These are phyloP conservation scores for Rhododendron kiyosumense DNA, from an alignment of 148 eudicot genomes.

Conservation along the genomic window DNA sequence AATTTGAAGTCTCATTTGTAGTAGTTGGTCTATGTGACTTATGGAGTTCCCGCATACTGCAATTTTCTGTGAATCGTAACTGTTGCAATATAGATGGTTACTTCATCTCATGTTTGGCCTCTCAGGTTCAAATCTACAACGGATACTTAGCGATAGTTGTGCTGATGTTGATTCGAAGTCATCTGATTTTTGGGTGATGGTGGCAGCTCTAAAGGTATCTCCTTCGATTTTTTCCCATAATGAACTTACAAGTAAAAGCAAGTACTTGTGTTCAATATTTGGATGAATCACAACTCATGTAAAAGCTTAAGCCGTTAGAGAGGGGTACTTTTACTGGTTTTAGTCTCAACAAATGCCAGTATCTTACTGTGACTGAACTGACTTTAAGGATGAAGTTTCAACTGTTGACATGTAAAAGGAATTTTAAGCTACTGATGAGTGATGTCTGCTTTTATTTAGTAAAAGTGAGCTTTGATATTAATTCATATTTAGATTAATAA, in stretches of 20 bases:
- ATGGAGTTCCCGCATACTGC: background rate
- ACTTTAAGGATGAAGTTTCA: background rate
- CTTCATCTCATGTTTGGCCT: constrained; percentile 7
- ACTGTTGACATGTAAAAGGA: background rate
- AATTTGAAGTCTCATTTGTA: background rate
- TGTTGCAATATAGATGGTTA: background rate
- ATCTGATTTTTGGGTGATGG: constrained; percentile 93
- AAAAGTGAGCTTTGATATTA: background rate
- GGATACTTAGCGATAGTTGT: constrained; percentile 61
- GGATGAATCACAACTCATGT: background rate
- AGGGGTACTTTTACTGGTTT: background rate
- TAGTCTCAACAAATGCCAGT: background rate
- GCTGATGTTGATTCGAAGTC: constrained; percentile 70
- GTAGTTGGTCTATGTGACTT: background rate
- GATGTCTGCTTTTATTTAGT: background rate
- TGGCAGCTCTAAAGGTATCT: constrained; percentile 87
- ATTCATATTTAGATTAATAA: background rate
- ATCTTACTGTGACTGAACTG: background rate
- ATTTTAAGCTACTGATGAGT: background rate
- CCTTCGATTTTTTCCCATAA: background rate
- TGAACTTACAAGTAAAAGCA: background rate
- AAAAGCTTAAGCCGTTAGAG: background rate
- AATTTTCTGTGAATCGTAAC: background rate
- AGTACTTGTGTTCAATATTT: background rate
- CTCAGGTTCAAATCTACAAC: constrained; percentile 59